Base-by-base conservation (phyloP, 768 basidiomycete genomes). In the Lactarius quietus region DNA sequence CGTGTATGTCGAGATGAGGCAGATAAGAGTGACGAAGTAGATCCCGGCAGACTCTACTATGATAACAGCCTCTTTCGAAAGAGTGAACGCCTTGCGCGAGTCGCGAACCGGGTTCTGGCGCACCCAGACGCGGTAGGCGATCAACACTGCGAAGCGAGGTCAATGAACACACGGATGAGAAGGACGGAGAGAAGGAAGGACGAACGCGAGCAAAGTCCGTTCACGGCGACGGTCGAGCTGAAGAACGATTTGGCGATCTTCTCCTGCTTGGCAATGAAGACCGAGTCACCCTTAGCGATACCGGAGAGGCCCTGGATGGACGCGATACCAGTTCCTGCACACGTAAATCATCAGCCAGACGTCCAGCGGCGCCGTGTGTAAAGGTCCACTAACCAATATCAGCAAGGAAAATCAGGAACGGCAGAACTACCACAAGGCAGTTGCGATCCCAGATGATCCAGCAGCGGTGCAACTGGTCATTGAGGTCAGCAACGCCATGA, bases 121-220 rank as follows among this genome's bases (percentile, higher is more conserved):
- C 23, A 31, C 66, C 72, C 71, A 74, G 28, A 74, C 70, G 20
- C 68, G 67, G 45, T 67, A 67, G 1, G 73, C 67, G 53, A 74
- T 74, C 45, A 73, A 58, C 20, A 61, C 73, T 74, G 36, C 9
- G 31, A 8, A 9, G 18, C n/a, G n/a, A 43, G 39, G 23, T 15
- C 3, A 33, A 2, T 26, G 12, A 3, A 6, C 23, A n/a, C 45
- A 6, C 45, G 45, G 15, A 18, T 17, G 15, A 26, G 23, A 1
- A 5, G 17, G 33, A 17, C 14, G 31, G 17, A 28, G 43, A 1
- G 31, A 43, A 9, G 29, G 28, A 33, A 26, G 54, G 31, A 72
- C 74, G 53, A 35, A 74, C 74, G 20, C 23, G 74, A 73, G 66
- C 74, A 74, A 18, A 73, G 63, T 8, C 70, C 66, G 38, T 74